These are phyloP conservation scores for Chenopodium album DNA, from an alignment of 148 eudicot species.

Conservation along the genomic window DNA sequence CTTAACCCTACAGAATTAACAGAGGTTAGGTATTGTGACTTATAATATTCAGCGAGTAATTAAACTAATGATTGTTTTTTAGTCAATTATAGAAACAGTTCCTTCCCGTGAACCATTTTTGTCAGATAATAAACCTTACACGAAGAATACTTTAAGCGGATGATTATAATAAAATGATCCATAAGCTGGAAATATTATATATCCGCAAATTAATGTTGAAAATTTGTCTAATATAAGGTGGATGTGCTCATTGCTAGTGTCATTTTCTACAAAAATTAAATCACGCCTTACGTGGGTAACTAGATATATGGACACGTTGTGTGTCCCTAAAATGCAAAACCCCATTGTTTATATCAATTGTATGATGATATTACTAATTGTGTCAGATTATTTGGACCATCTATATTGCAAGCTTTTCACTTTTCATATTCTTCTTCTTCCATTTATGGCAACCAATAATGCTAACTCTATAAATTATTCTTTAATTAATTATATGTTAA, in stretches of 20 bases:
- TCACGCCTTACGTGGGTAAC: background rate
- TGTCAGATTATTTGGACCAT: background rate
- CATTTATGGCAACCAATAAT: background rate
- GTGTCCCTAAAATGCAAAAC: background rate
- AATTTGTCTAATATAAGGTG: background rate
- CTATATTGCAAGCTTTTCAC: background rate
- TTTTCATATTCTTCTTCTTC: background rate
- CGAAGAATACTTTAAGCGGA: background rate
- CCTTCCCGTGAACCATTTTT: conserved; percentile 19
- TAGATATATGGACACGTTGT: background rate
- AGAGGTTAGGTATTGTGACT: conserved; percentile 1
- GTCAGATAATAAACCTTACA: background rate
- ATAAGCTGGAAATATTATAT: background rate
- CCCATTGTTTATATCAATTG: background rate
- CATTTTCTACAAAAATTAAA: background rate
- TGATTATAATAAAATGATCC: background rate
- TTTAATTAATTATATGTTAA: no score
- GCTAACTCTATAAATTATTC: no score
- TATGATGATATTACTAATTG: no score
- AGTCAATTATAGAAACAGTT: background rate
- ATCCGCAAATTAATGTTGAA: background rate
- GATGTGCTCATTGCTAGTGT: background rate
- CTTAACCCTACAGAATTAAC: background rate
- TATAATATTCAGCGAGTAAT: background rate
- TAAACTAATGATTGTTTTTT: background rate